phyloP scores from a whole-genome alignment of 495 filamentous ascomycete species.

The Talaromyces proteolyticus region DNA sequence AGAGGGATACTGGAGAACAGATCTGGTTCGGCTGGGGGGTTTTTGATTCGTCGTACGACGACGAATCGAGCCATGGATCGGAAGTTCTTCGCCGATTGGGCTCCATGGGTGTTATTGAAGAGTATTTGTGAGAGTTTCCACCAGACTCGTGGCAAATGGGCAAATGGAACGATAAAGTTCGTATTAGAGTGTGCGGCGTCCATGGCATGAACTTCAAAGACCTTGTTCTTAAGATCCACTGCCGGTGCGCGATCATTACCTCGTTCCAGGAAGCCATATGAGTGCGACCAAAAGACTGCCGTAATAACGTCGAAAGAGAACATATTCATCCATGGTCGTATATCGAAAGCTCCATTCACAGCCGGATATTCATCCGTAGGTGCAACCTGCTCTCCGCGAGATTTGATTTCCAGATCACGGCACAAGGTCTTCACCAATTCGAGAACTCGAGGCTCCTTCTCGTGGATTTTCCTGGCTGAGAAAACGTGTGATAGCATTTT shows the following conservation, averaged over 20 bases:
- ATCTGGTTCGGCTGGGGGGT: background rate
- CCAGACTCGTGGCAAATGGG: background rate
- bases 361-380: background rate
- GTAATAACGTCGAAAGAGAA: background rate
- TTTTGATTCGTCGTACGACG: background rate
- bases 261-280: background rate
- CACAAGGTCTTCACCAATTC: background rate
- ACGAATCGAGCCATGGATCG: background rate
- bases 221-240: background rate
- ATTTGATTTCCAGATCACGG: background rate
- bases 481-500: background rate
- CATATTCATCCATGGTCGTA: background rate
- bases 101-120: background rate
- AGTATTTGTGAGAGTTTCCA: background rate
- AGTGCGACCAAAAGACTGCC: background rate
- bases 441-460: background rate
- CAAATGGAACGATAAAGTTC: background rate
- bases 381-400: background rate
- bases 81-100: background rate
- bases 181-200: background rate
- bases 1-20: background rate
- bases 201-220: background rate
- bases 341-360: background rate
- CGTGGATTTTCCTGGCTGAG: background rate
- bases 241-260: background rate